A percentile compares a stretch with the other conserved stretches of the same genome.
Conservation (phyloP, 106 monocot genomes). For the Acorus gramineus region DNA sequence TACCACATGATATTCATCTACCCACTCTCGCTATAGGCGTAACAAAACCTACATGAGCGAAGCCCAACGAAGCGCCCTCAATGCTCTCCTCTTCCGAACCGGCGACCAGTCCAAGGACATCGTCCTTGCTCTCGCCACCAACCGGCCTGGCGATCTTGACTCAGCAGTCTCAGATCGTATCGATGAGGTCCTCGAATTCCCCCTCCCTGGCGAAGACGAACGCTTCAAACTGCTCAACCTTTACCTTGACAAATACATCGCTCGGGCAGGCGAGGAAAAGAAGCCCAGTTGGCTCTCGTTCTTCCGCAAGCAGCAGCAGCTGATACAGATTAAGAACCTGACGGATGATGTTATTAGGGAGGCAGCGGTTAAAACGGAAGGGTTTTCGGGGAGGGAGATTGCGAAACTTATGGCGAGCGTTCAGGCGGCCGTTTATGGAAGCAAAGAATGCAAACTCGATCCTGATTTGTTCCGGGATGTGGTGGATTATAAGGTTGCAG, state of each 20-base stretch:
- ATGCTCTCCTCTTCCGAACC: conserved; percentile 79
- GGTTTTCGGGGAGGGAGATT: conserved; percentile 91
- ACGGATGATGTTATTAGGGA: conserved; percentile 67
- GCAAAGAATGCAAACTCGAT: conserved; percentile 69
- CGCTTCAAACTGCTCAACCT: conserved; percentile 79
- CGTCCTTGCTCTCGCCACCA: conserved; percentile 82
- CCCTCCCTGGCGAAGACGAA: conserved; percentile 81
- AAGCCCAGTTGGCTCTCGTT: conserved; percentile 31
- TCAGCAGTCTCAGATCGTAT: conserved; percentile 86
- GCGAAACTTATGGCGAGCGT: conserved; percentile 92
- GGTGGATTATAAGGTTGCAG: conserved; percentile 92
- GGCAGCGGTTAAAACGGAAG: conserved; percentile 75
- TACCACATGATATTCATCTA: too few relatives aligned
- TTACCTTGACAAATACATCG: conserved; percentile 82
- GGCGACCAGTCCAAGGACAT: conserved; percentile 89
- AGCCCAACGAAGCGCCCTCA: conserved; percentile 71
- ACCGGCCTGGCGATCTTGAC: conserved; percentile 90
- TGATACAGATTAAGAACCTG: conserved; percentile 63
- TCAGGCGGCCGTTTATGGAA: conserved; percentile 93
- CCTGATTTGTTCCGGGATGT: conserved; percentile 61
- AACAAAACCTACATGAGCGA: conserved; percentile 87
- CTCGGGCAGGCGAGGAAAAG: conserved; percentile 29
- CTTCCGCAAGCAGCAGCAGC: conserved; percentile 41
- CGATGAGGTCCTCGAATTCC: conserved; percentile 91
- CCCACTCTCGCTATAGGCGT: conserved; percentile 23